Evolutionary conservation across 2,329 filamentous ascomycete genomes (phyloP).

Genomic region (Rhinocladiella similis): DNA sequence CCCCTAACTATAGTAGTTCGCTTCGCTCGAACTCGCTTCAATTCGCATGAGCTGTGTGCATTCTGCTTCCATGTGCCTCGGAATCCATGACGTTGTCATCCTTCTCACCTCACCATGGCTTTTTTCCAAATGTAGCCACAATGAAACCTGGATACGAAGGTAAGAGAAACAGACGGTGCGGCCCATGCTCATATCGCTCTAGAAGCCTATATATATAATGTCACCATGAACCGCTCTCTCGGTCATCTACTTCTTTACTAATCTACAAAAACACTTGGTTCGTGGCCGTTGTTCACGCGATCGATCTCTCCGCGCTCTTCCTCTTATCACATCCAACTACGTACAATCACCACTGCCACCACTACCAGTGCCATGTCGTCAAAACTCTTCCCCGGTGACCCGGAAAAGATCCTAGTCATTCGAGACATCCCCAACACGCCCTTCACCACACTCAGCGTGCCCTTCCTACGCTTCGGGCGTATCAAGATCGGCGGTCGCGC

Average conservation of each 20-base stretch:
- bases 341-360: background rate
- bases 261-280: no score
- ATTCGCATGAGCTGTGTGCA: background rate
- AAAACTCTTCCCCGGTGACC: constrained; percentile 68
- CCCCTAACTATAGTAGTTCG: background rate
- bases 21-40: background rate
- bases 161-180: background rate
- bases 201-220: constrained; percentile 2
- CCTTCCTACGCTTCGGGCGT: constrained; percentile 77
- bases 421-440: constrained; percentile 67
- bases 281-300: no score
- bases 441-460: constrained; percentile 71
- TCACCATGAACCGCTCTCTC: background rate
- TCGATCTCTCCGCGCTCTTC: no score
- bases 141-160: background rate
- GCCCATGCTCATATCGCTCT: background rate
- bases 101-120: no score
- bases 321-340: background rate
- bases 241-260: no score
- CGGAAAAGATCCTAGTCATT: constrained; percentile 84
- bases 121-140: no score
- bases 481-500: constrained; percentile 83
- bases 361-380: constrained; percentile 44
- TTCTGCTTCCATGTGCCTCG: no score
- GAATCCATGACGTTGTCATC: background rate